Evolutionary conservation across 2,329 filamentous ascomycete genomes (phyloP).

Genomic region (Pseudogymnoascus sp.): DNA sequence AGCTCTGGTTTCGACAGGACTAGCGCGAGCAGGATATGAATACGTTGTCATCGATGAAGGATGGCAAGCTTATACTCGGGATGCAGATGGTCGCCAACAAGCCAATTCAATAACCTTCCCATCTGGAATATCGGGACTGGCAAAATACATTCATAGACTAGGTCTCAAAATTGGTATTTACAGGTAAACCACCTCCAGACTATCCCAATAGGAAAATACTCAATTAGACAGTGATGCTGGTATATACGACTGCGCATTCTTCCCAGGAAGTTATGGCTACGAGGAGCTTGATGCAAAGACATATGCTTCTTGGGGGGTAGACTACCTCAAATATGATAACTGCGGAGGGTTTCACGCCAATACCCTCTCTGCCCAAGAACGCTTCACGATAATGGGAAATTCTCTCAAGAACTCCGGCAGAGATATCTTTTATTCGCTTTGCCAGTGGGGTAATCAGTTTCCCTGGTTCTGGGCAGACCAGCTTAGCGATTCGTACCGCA

Average conservation of each 20-base stretch:
- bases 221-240: conserved; percentile 8
- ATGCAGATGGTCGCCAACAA: conserved; percentile 18
- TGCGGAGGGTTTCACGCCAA: conserved; percentile 16
- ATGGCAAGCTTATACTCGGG: conserved; percentile 18
- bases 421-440: conserved; percentile 15
- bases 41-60: conserved; percentile 20
- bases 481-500: conserved; percentile 22
- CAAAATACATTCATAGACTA: background rate
- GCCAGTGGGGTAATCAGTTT: conserved; percentile 16
- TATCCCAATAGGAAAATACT: conserved; percentile 15
- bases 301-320: background rate
- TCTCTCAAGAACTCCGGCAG: conserved; percentile 10
- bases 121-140: background rate
- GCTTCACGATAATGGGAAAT: background rate
- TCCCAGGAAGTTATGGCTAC: background rate
- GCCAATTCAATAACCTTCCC: background rate
- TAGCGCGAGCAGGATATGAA: conserved; percentile 14
- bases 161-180: background rate
- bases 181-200: conserved; percentile 14
- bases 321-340: background rate
- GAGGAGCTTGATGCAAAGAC: background rate
- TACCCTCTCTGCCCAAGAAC: conserved; percentile 11
- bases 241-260: background rate
- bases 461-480: conserved; percentile 16
- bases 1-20: conserved; percentile 11